Evolutionary conservation across 228 moss, liverwort and hornwort genomes (phyloP).

Genomic region (Sphagnum magellanicum): DNA sequence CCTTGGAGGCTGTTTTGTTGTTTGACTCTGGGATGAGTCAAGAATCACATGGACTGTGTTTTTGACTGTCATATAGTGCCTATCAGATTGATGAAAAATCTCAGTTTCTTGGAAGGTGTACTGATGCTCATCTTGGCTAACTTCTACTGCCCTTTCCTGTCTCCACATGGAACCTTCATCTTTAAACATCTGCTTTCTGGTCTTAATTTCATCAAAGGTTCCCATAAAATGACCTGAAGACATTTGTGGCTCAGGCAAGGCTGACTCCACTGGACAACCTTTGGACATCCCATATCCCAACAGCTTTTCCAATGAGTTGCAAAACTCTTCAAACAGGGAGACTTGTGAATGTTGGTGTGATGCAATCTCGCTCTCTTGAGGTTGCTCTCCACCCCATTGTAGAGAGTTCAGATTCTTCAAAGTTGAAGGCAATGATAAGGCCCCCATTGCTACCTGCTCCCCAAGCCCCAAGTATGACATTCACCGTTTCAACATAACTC

Average conservation of each 20-base stretch:
- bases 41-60: conserved; percentile 27
- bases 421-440: conserved; percentile 15
- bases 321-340: conserved; percentile 83
- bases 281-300: conserved; percentile 33
- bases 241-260: conserved; percentile 22
- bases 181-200: conserved; percentile 38
- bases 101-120: conserved; percentile 16
- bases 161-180: conserved; percentile 49
- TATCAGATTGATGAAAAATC: conserved; percentile 27
- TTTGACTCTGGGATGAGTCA: conserved; percentile 12
- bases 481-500: too few relatives aligned
- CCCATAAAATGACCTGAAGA: conserved; percentile 49
- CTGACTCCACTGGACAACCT: background rate
- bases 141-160: conserved; percentile 32
- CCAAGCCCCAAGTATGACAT: background rate
- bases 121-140: conserved; percentile 17
- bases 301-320: conserved; percentile 56
- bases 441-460: conserved; percentile 16
- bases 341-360: conserved; percentile 25
- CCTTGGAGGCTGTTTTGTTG: conserved; percentile 9
- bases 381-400: conserved; percentile 24
- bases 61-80: conserved; percentile 23
- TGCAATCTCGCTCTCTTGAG: conserved; percentile 20
- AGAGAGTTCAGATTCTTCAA: conserved; percentile 19
- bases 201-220: conserved; percentile 45